These are phyloP conservation scores for Phytophthora aleatoria DNA, from an alignment of 352 stramenopile species.

Conservation along the genomic window DNA sequence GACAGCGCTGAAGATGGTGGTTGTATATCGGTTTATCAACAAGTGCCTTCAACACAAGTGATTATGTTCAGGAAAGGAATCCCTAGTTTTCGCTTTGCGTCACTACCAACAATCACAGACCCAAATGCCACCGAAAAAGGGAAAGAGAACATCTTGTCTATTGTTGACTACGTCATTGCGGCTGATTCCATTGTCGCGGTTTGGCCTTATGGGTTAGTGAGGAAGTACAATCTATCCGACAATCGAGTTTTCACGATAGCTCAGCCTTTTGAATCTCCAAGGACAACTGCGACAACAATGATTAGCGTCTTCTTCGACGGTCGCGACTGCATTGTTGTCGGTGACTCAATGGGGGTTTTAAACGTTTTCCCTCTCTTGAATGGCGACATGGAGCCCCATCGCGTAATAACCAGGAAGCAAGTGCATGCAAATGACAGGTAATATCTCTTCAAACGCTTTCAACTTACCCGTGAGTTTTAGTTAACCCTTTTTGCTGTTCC, in stretches of 20 bases:
- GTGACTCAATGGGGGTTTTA: slow-evolving; percentile 28
- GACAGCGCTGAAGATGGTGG: neutral
- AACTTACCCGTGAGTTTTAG: neutral
- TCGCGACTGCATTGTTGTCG: slow-evolving; percentile 16
- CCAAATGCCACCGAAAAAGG: neutral
- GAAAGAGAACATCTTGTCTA: slow-evolving; percentile 2
- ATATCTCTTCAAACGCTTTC: slow-evolving; percentile 1
- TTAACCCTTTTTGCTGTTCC: slow-evolving; percentile 1
- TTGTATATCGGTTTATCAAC: slow-evolving; percentile 37
- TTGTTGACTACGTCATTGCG: slow-evolving; percentile 31
- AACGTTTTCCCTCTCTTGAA: slow-evolving; percentile 17
- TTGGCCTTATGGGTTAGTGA: slow-evolving; percentile 39
- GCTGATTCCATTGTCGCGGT: slow-evolving; percentile 33
- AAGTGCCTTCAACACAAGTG: slow-evolving; percentile 33
- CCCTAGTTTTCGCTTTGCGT: slow-evolving; percentile 24
- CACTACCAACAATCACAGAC: slow-evolving; percentile 9
- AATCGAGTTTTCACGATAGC: slow-evolving; percentile 36
- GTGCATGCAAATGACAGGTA: slow-evolving; percentile 34
- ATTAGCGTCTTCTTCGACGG: slow-evolving; percentile 17
- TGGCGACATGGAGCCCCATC: neutral
- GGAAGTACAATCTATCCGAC: slow-evolving; percentile 35
- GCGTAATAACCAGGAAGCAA: slow-evolving; percentile 21
- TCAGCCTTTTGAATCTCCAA: slow-evolving; percentile 13
- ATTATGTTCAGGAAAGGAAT: slow-evolving; percentile 28
- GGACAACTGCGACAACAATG: slow-evolving; percentile 23